Conservation (phyloP, 2,329 filamentous ascomycete genomes). For the Ophiocordyceps camponoti-rufipedis region DNA sequence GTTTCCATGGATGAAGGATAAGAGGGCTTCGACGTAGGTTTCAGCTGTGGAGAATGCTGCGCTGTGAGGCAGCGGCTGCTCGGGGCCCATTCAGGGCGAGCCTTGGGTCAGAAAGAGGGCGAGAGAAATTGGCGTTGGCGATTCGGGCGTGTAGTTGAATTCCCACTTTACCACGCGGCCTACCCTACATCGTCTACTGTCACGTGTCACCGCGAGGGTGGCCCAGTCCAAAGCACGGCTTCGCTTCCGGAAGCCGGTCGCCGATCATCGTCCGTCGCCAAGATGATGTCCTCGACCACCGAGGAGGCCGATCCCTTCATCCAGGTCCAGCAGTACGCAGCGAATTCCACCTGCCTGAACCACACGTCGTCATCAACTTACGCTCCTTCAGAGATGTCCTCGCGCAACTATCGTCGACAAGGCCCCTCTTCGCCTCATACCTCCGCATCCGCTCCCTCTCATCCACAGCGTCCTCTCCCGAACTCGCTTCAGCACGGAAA, state of each 20-base stretch:
- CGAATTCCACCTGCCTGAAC: not conserved
- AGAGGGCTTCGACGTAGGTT: slow-evolving; percentile 59
- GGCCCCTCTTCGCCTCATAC: slow-evolving; percentile 85
- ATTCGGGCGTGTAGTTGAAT: not conserved
- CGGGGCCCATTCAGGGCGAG: slow-evolving; percentile 22
- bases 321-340: slow-evolving; percentile 48
- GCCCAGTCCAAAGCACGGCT: not conserved
- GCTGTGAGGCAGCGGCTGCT: slow-evolving; percentile 46
- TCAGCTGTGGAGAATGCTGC: slow-evolving; percentile 53
- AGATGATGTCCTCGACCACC: slow-evolving; percentile 50
- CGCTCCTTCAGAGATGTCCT: slow-evolving; percentile 57
- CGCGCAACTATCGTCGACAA: slow-evolving; percentile 58
- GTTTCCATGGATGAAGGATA: slow-evolving; percentile 58
- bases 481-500: slow-evolving; percentile 60
- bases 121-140: no score
- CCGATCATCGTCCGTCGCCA: slow-evolving; percentile 7
- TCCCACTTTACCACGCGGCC: not conserved
- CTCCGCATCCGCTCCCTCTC: slow-evolving; percentile 83
- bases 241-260: not conserved
- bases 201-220: not conserved
- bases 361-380: not conserved
- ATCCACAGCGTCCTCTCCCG: slow-evolving; percentile 53
- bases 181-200: not conserved
- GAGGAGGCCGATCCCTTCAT: slow-evolving; percentile 54
- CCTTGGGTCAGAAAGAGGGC: no score